These are phyloP conservation scores for Aspergillus wentii DNA, from an alignment of 495 filamentous ascomycete species.

Conservation along the genomic window DNA sequence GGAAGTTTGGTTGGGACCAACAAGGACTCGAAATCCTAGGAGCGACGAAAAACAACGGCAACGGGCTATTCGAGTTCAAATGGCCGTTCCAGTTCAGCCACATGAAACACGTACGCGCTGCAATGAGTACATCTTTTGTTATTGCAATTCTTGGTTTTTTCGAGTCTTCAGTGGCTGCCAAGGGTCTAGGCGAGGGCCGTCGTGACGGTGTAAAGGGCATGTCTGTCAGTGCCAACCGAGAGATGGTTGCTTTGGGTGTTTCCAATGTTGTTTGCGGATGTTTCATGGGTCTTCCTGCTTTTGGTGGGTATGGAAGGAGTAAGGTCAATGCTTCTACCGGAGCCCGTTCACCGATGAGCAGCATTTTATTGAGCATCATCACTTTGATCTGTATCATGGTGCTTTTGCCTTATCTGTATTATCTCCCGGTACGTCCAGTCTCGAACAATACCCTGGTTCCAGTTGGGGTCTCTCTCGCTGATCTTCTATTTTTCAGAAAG, in stretches of 20 bases:
- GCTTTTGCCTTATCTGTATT: constrained; percentile 88
- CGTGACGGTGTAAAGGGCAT: constrained; percentile 65
- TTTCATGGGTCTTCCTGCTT: constrained; percentile 87
- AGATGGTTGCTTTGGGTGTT: constrained; percentile 86
- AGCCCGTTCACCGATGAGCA: constrained; percentile 88
- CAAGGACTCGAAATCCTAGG: constrained; percentile 81
- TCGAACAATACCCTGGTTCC: background rate
- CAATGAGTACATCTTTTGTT: constrained; percentile 86
- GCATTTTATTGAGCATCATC: constrained; percentile 74
- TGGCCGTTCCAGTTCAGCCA: constrained; percentile 76
- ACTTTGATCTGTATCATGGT: constrained; percentile 75
- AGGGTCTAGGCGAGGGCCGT: constrained; percentile 66
- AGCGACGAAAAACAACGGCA: constrained; percentile 59
- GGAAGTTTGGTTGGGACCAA: constrained; percentile 73
- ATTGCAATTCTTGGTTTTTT: constrained; percentile 97
- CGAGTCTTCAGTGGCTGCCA: constrained; percentile 96
- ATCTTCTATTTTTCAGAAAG: constrained; percentile 71
- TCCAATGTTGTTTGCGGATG: constrained; percentile 88
- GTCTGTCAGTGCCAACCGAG: constrained; percentile 82
- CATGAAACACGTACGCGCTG: constrained; percentile 77
- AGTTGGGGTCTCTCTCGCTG: constrained; percentile 89
- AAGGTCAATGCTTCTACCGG: constrained; percentile 93
- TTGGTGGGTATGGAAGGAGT: constrained; percentile 93
- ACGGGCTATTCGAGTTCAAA: constrained; percentile 65
- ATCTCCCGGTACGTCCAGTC: constrained; percentile 68